Evolutionary conservation across 176 grass and related monocot species (phyloP).

Genomic region (Ampelocalamus luodianensis): DNA sequence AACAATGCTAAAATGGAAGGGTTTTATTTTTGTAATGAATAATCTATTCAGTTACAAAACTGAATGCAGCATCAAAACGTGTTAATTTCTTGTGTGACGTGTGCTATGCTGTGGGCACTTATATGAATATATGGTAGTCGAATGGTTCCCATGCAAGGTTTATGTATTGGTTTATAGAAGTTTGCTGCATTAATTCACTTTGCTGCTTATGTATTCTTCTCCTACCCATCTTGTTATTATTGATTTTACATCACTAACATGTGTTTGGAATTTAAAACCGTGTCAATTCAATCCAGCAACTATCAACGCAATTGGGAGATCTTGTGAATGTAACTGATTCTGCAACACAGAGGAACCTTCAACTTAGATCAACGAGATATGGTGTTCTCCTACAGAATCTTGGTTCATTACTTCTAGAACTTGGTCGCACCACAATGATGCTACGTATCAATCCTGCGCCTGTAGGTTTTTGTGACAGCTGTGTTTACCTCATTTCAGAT

Average conservation of each 20-base stretch:
- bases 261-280: constrained; percentile 33
- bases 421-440: constrained; percentile 86
- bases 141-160: not conserved
- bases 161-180: constrained; percentile 27
- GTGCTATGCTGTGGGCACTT: not conserved
- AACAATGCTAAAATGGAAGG: not conserved
- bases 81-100: not conserved
- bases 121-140: not conserved
- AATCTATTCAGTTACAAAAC: constrained; percentile 15
- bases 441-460: constrained; percentile 60
- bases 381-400: constrained; percentile 75
- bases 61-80: not conserved
- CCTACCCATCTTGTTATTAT: constrained; percentile 19
- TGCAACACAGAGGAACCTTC: constrained; percentile 58
- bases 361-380: constrained; percentile 57
- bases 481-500: constrained; percentile 22
- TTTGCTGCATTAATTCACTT: constrained; percentile 29
- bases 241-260: constrained; percentile 29
- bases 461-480: constrained; percentile 56
- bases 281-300: constrained; percentile 64
- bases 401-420: constrained; percentile 94
- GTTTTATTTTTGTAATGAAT: constrained; percentile 37
- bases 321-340: constrained; percentile 64
- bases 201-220: constrained; percentile 22
- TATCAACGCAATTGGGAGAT: constrained; percentile 64